Conservation (phyloP, 495 filamentous ascomycete species). For the Lophium mytilinum region DNA sequence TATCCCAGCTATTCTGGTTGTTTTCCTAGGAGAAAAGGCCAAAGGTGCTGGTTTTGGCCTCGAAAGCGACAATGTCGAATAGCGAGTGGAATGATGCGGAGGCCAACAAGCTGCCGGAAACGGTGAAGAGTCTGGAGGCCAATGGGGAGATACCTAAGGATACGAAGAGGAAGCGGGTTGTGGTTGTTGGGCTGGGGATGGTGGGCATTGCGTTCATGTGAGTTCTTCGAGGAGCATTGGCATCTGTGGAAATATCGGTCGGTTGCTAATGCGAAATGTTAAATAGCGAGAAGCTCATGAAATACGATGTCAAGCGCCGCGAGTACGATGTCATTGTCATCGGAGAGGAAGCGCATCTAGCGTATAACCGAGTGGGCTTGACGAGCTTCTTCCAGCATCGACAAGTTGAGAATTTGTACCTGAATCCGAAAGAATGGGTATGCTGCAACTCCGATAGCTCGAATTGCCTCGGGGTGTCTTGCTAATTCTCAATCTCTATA, state of each 20-base stretch:
- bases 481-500: not conserved
- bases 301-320: constrained; percentile 65
- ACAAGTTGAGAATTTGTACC: constrained; percentile 80
- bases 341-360: constrained; percentile 85
- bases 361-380: constrained; percentile 94
- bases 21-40: too few species aligned
- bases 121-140: constrained; percentile 18
- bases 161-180: constrained; percentile 54
- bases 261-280: not conserved
- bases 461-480: not conserved
- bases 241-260: not conserved
- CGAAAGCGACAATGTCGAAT: constrained; percentile 17
- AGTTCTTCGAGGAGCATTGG: constrained; percentile 24
- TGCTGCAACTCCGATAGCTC: constrained; percentile 20
- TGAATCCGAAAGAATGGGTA: constrained; percentile 88
- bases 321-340: constrained; percentile 86
- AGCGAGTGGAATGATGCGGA: constrained; percentile 32
- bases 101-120: constrained; percentile 29
- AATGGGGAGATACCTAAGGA: constrained; percentile 23
- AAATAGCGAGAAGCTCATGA: constrained; percentile 77
- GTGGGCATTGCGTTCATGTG: constrained; percentile 92
- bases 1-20: too few species aligned
- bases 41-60: too few species aligned
- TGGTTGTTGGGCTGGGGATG: constrained; percentile 91
- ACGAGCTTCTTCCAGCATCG: constrained; percentile 90